These are phyloP conservation scores for Vickermania spadyakhi DNA, from an alignment of 208 protist species.

Conservation along the genomic window DNA sequence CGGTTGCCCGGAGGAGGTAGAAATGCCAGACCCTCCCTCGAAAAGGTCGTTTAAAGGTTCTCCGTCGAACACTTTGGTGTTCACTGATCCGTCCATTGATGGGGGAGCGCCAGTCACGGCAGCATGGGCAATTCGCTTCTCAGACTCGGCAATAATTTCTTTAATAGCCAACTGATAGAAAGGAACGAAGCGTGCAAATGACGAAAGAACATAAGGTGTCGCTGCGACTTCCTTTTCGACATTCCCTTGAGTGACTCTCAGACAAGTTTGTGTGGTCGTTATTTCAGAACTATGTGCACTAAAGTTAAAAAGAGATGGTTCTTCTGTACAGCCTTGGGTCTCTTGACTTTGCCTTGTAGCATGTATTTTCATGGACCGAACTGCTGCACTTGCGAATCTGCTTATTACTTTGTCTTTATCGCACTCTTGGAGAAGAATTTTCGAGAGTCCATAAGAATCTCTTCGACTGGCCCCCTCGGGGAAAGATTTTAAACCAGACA, in stretches of 20 bases:
- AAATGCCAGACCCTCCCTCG: neutral
- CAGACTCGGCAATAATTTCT: slow-evolving; percentile 66
- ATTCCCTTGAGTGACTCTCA: too few relatives aligned
- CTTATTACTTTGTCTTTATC: too few relatives aligned
- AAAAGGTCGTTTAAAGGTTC: slow-evolving; percentile 4
- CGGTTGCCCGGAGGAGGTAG: neutral
- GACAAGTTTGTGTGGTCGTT: too few relatives aligned
- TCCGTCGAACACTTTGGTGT: slow-evolving; percentile 37
- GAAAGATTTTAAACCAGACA: too few relatives aligned
- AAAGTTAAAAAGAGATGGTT: neutral
- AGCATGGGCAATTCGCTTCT: slow-evolving; percentile 47
- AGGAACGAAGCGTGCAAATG: slow-evolving; percentile 26
- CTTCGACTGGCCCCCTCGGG: too few relatives aligned
- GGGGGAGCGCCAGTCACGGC: slow-evolving; percentile 1
- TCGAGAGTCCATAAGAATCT: too few relatives aligned
- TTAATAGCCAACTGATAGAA: slow-evolving; percentile 68
- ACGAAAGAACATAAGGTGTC: neutral
- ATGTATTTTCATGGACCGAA: neutral
- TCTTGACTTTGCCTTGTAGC: neutral
- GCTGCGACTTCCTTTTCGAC: too few relatives aligned
- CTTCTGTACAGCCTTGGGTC: neutral
- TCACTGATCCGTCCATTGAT: slow-evolving; percentile 2
- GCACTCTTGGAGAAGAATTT: too few relatives aligned
- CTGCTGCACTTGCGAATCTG: neutral
- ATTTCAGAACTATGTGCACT: neutral